Evolutionary conservation across 129 eudicot species (phyloP), one percentile per base, ranked within the genome.

Genomic region (Dittrichia graveolens): DNA sequence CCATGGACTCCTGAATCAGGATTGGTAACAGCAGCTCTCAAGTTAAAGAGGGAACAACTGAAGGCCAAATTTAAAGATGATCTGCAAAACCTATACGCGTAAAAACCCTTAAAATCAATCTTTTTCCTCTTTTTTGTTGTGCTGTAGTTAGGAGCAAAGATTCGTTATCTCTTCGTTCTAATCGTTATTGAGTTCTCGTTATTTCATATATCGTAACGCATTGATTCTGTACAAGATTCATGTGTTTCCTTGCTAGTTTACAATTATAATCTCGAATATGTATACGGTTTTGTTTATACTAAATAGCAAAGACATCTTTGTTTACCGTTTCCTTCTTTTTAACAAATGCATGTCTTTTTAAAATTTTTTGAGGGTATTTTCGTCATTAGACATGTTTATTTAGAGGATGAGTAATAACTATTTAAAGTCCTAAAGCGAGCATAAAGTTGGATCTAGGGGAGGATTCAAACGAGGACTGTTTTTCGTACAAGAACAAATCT

Each of bases 1-100:
- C 86, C 92, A 6, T 89, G 98, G 96, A 89, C 98, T 44, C 96
- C 95, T 14, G 98, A 93, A 73, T 85, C 98, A 4, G 98, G 98
- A 67, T 77, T 93, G 67, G 98, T 93, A 37, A 93, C 96, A 60
- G 95, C 96, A 24, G 98, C 98, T 40, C 87, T 93, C 13, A 93
- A 93, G 79, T 74, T 93, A 52, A 93, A 89, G 84, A 84, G 98
- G 83, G 98, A 93, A 76, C 92, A 77, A 65, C 15, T 93, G 78
- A 93, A 89, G 85, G 70, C 83, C 59, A 85, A 79, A 78, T 89
- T 85, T 16, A 89, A 87, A 60, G 86, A 84, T 78, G 98, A 85
- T 67, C 81, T 93, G 50, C 68, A 84, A 15, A 81, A 82, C 62
- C 65, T 93, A 48, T 93, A 89, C 61, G 79, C 72, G 68, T 91